Evolutionary conservation across 495 filamentous ascomycete genomes (phyloP), one percentile per base, ranked within the genome.

Genomic region (Daldinia vernicosa): DNA sequence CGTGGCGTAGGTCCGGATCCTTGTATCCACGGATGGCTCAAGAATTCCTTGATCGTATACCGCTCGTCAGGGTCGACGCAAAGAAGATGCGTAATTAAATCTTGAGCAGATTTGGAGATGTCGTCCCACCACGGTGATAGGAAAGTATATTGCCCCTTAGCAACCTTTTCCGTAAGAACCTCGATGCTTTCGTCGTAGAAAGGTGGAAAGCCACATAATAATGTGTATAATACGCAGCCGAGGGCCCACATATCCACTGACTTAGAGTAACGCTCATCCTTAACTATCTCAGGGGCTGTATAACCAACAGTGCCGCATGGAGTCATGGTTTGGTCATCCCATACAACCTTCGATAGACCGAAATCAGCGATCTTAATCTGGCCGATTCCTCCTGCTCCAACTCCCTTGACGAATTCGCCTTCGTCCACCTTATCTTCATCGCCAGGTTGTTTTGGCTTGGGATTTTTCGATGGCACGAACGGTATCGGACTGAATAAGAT

Each of bases 141-240:
- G 85, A 99, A 99, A 6, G 96, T 98, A 77, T 95, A 99, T 82
- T 98, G 94, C 11, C 96, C 95, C 60, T 92, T 89, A 5, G 95
- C 95, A 28, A 99, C 95, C 82, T 99, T 99, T 74, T 99, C 96
- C 2, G 95, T 99, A 66, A 99, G 88, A 2, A 97, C 90, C 71
- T 97, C 93, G 72, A 99, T 98, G 73, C 92, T 96, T 79, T 99
- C 95, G 75, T 99, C 95, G 81, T 99, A 99, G 81, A 99, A 99
- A 4, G 95, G 95, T 15, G 95, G 95, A 82, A 99, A 99, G 32
- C 95, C 95, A 74, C 95, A 99, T 26, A 99, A 88, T 4, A 99
- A 83, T 0, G 95, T 99, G 80, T 99, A 99, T 17, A 99, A 87
- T 7, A 99, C 95, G 80, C 95, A 99, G 11, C 95, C 95, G 39